A percentile compares a stretch with the other conserved stretches of the same genome.
Conservation (phyloP, 1,139 yeast genomes). For the Suhomyces maxii region DNA sequence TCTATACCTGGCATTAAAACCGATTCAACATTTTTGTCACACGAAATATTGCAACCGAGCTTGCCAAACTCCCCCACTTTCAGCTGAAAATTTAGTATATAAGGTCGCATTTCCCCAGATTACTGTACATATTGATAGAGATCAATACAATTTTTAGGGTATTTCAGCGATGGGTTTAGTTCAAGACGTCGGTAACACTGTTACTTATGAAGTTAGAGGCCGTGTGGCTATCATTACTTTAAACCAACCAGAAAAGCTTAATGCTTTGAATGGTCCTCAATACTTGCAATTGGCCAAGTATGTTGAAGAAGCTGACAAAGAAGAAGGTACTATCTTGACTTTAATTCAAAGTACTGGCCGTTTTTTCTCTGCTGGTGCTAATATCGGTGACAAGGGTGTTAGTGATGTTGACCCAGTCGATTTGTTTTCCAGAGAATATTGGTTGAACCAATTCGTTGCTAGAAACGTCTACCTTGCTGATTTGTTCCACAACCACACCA, state of each 20-base stretch:
- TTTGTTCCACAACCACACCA: conserved; percentile 68
- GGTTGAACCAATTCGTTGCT: conserved; percentile 63
- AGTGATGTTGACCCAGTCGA: conserved; percentile 23
- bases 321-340: conserved; percentile 65
- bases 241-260: conserved; percentile 60
- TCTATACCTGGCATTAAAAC: neutral
- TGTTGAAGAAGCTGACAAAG: conserved; percentile 65
- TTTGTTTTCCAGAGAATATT: conserved; percentile 48
- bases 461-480: conserved; percentile 72
- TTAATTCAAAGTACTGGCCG: conserved; percentile 71
- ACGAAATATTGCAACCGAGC: conserved; percentile 5
- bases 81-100: conserved; percentile 9
- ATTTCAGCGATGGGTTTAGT: conserved; percentile 4
- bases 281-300: conserved; percentile 63
- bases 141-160: neutral
- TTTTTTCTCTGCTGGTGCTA: conserved; percentile 86
- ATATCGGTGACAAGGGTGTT: conserved; percentile 44
- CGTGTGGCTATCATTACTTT: conserved; percentile 66
- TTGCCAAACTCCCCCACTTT: conserved; percentile 9
- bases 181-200: conserved; percentile 10
- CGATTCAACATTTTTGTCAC: neutral
- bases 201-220: conserved; percentile 51
- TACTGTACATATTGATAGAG: neutral
- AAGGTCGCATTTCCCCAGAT: neutral
- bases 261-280: conserved; percentile 69